phyloP scores from a whole-genome alignment of 2,329 filamentous ascomycete genomes.

The Huntiella abstrusa region DNA sequence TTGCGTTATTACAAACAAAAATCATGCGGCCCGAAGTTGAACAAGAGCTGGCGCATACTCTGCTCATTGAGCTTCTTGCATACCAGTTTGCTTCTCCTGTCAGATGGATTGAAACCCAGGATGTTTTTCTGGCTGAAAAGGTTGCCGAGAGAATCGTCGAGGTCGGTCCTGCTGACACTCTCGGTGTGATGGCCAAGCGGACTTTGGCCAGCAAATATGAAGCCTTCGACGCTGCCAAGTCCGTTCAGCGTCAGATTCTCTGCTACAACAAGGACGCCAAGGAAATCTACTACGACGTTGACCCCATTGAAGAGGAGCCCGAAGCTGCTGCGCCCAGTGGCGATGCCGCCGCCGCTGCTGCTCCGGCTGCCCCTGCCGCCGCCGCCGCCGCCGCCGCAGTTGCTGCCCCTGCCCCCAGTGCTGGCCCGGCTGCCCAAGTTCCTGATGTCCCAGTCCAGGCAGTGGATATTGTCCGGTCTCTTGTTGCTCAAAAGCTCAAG shows the following conservation, averaged over 20 bases:
- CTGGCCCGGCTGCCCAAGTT: conserved; percentile 73
- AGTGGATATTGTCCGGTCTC: conserved; percentile 68
- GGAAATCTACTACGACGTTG: conserved; percentile 98
- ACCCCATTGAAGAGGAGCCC: conserved; percentile 81
- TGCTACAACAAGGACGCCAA: conserved; percentile 99
- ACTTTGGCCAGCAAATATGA: conserved; percentile 95
- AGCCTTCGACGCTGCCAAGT: conserved; percentile 92
- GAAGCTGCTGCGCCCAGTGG: conserved; percentile 36
- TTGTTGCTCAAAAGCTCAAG: conserved; percentile 96
- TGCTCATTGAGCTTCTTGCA: conserved; percentile 94
- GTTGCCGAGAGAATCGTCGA: conserved; percentile 94
- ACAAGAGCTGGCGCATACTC: conserved; percentile 95
- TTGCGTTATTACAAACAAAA: conserved; percentile 2
- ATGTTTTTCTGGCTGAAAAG: conserved; percentile 96
- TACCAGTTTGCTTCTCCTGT: conserved; percentile 98
- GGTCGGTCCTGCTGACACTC: conserved; percentile 87
- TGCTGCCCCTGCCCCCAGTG: conserved; percentile 44
- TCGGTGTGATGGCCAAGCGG: conserved; percentile 92
- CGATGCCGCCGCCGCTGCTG: conserved; percentile 31
- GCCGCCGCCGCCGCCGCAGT: conserved; percentile 37
- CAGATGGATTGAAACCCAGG: conserved; percentile 99
- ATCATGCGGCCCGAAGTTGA: conserved; percentile 93
- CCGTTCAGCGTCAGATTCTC: conserved; percentile 88
- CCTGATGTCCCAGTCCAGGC: conserved; percentile 75
- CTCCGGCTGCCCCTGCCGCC: conserved; percentile 32